Percentiles rank a stretch among this genome's conserved stretches.
Evolutionary conservation across 805 yeast genomes (phyloP).

Genomic region (Barnettozyma sucrosica): DNA sequence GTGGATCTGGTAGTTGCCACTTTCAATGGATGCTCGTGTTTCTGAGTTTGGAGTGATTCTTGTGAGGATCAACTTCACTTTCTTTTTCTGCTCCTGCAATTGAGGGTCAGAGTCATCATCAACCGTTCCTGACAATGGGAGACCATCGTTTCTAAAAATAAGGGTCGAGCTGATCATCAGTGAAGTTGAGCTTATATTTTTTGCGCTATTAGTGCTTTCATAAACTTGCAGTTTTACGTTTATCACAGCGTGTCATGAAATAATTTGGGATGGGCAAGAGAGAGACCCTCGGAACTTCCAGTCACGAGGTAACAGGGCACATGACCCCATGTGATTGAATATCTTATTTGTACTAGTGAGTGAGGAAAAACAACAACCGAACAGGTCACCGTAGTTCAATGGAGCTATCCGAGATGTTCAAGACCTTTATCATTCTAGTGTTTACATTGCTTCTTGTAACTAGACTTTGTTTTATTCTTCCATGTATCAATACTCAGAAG

Average conservation of each 20-base stretch:
- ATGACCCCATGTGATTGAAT: not conserved
- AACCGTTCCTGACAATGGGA: constrained; percentile 87
- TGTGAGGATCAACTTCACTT: constrained; percentile 69
- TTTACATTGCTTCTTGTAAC: not conserved
- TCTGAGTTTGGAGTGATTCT: constrained; percentile 77
- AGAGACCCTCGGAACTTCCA: not conserved
- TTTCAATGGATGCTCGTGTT: constrained; percentile 77
- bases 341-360: no score
- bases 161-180: constrained; percentile 59
- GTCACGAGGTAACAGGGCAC: not conserved
- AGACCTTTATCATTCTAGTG: not conserved
- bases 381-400: not conserved
- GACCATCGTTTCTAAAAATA: constrained; percentile 64
- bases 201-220: not conserved
- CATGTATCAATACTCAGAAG: constrained; percentile 10
- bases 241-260: not conserved
- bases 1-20: constrained; percentile 67
- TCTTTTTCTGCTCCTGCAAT: constrained; percentile 73
- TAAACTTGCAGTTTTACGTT: not conserved
- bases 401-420: not conserved
- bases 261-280: not conserved
- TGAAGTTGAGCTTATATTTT: not conserved
- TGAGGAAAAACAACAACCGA: not conserved
- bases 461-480: constrained; percentile 14
- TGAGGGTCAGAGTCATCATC: constrained; percentile 67